phyloP scores from a whole-genome alignment of 106 monocot species.

The Acorus gramineus region DNA sequence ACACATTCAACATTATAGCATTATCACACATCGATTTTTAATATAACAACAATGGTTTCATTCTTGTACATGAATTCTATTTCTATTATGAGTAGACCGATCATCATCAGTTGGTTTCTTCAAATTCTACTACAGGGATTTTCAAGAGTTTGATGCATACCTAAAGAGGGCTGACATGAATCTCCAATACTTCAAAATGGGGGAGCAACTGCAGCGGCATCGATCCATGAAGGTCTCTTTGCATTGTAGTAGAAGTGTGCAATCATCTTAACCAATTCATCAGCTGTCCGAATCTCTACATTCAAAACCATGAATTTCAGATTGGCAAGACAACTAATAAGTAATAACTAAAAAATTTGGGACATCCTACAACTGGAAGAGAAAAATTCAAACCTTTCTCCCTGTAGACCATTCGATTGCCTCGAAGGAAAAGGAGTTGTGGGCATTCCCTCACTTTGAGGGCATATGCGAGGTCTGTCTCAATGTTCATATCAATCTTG shows the following conservation, averaged over 20 bases:
- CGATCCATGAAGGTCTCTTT: constrained; percentile 58
- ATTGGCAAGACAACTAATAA: background rate
- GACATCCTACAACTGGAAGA: background rate
- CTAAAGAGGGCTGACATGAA: no score
- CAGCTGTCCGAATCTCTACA: constrained; percentile 51
- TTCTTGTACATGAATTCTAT: no score
- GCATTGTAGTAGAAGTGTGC: constrained; percentile 84
- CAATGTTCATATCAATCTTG: constrained; percentile 73
- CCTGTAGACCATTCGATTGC: constrained; percentile 63
- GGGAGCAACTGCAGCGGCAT: constrained; percentile 30
- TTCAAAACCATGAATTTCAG: background rate
- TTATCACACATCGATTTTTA: no score
- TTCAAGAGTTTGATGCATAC: no score
- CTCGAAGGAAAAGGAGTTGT: constrained; percentile 54
- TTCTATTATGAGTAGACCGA: no score
- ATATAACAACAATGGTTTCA: no score
- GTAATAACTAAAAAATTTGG: background rate
- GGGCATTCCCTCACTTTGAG: constrained; percentile 62
- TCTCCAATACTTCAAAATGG: background rate
- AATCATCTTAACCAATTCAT: constrained; percentile 71
- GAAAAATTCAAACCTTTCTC: constrained; percentile 41
- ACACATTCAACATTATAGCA: no score
- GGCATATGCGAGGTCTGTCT: constrained; percentile 70
- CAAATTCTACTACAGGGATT: no score
- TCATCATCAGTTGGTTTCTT: no score